phyloP scores from a whole-genome alignment of 805 yeast genomes.

The Wickerhamomyces subpelliculosus region DNA sequence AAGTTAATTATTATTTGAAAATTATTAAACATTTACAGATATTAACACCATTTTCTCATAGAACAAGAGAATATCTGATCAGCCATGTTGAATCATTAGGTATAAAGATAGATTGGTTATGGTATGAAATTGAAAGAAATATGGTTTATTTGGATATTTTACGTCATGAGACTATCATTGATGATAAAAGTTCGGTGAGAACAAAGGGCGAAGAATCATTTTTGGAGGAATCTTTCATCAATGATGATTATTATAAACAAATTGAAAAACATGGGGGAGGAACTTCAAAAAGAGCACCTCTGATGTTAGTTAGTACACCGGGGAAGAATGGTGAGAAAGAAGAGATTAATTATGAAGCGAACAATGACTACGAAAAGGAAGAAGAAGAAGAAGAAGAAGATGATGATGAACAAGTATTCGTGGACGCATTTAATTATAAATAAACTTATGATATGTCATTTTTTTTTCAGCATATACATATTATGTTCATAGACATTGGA shows the following conservation, averaged over 20 bases:
- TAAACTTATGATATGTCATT: too few species aligned
- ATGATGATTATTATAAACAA: constrained; percentile 4
- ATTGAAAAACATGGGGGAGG: neutral
- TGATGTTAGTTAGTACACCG: too few species aligned
- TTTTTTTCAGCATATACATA: too few species aligned
- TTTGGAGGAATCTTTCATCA: constrained; percentile 20
- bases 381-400: too few species aligned
- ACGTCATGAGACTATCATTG: constrained; percentile 7
- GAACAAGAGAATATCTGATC: constrained; percentile 43
- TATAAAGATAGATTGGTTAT: constrained; percentile 49
- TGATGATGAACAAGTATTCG: too few species aligned
- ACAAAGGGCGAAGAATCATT: constrained; percentile 13
- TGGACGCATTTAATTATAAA: too few species aligned
- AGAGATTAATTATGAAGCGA: too few species aligned
- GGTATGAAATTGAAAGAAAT: constrained; percentile 45
- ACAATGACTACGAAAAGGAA: too few species aligned
- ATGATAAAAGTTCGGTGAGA: constrained; percentile 1
- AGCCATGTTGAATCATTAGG: constrained; percentile 39
- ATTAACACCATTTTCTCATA: constrained; percentile 48
- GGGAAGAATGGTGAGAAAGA: too few species aligned
- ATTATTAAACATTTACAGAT: constrained; percentile 32
- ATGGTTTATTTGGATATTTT: constrained; percentile 33
- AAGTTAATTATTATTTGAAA: constrained; percentile 30
- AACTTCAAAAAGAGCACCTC: neutral
- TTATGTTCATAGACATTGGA: too few species aligned